Base-by-base conservation (phyloP, 345 rosid genomes). In the Salix suchowensis region DNA sequence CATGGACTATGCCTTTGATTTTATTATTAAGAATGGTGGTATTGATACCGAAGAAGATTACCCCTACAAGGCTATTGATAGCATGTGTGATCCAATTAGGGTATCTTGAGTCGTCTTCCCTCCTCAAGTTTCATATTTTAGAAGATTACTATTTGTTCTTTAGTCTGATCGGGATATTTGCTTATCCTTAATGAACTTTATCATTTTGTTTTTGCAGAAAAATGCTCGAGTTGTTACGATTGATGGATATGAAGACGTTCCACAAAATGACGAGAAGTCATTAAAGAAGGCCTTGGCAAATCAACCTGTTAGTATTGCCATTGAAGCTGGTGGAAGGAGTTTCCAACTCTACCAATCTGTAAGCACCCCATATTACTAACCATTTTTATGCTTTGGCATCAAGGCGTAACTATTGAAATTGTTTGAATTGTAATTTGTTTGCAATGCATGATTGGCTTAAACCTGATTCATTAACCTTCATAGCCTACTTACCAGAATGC, bases 1-100 rank as follows among this genome's bases (percentile, higher is more conserved):
- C 28, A 81, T 81, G 84, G 84, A 81, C 72, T 77, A 81, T 73
- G 84, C 77, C 66, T 81, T 81, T 24, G 64, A 81, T 32, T 81
- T 77, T 54, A 81, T 81, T 21, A 73, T 81, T 34, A 50, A 81
- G 4, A 81, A 81, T 61, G 84, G 81, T 28, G 84, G 84, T 15
- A 81, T 81, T 64, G 81, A 73, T 40, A 68, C 80, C 1, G 84
- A 81, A 48, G 8, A 61, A 67, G 80, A 81, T 34, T 81, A 81
- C 40, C 80, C 84, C 10, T 81, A 81, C 68, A 61, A 37, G 75
- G 84, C 78, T 26, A 10, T 14, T 39, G 84, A 81, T 14, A 65
- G 66, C 28, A 4, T 30, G 2, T 81, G 84, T 42, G 80, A 81
- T 64, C 66, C 76, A 1, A 60, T 73, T 10, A 81, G 78, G 84